phyloP scores from a whole-genome alignment of 2,329 filamentous ascomycete genomes.

The Decorospora gaudefroyi region DNA sequence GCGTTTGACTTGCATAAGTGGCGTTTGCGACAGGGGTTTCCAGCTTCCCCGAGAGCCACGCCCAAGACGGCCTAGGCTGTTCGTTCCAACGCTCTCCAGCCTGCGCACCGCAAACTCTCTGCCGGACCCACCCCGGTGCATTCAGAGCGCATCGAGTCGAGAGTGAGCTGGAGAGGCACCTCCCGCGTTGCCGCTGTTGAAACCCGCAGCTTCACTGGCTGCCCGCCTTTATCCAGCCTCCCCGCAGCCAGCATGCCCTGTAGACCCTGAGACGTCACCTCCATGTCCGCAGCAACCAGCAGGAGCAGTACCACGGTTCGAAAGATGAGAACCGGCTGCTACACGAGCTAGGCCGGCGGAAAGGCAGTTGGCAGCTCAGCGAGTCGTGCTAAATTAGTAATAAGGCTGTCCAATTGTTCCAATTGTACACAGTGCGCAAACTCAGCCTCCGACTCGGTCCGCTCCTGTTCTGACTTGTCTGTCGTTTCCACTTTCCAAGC shows the following conservation, averaged over 20 bases:
- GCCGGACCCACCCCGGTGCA: slow-evolving; percentile 17
- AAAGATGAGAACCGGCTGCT: slow-evolving; percentile 15
- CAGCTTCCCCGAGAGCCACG: slow-evolving; percentile 25
- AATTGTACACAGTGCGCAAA: slow-evolving; percentile 12
- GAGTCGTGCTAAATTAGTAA: slow-evolving; percentile 16
- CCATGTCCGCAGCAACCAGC: slow-evolving; percentile 11
- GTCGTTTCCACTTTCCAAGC: neutral
- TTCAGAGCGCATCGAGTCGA: too few species aligned
- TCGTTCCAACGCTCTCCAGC: slow-evolving; percentile 7
- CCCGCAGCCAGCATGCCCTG: neutral
- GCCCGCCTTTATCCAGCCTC: neutral
- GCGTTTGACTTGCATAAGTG: slow-evolving; percentile 14
- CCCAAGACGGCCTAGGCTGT: slow-evolving; percentile 6
- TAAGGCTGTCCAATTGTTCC: slow-evolving; percentile 13
- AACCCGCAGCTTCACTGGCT: neutral
- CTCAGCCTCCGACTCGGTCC: slow-evolving; percentile 4
- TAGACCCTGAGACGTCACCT: slow-evolving; percentile 18
- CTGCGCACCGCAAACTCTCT: slow-evolving; percentile 5
- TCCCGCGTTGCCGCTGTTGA: too few species aligned
- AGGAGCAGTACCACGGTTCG: slow-evolving; percentile 15
- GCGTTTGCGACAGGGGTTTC: slow-evolving; percentile 25
- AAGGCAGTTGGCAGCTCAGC: slow-evolving; percentile 19
- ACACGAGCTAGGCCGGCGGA: slow-evolving; percentile 12
- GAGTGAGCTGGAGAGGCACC: too few species aligned
- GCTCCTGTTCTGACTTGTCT: neutral